Evolutionary conservation across 2,329 filamentous ascomycete genomes (phyloP), one percentile per base, ranked within the genome.

Genomic region (Graphilbum fragrans): DNA sequence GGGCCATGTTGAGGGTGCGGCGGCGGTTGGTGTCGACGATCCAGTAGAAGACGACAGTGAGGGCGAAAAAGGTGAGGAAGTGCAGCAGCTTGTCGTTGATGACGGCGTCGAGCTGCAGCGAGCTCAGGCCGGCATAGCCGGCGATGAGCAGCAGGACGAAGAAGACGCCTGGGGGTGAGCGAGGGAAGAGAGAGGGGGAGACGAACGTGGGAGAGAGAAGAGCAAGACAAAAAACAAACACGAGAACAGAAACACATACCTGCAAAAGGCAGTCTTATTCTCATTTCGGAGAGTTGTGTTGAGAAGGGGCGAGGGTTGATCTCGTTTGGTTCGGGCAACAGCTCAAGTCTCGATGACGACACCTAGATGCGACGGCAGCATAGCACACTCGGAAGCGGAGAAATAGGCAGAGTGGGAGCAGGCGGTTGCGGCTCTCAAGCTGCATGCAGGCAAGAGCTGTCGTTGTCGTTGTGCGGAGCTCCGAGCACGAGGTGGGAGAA

Each of bases 21-120:
- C 90, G 80, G 47, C 92, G 84, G 48, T 80, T 82, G 40, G 87
- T 93, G 59, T 98, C 92, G 53, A 95, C 65, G 57, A 95, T 84
- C 87, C 92, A 98, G 75, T 98, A 98, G 71, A 96, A 96, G 51
- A 74, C 65, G 49, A 84, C 62, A 16, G 90, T 94, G 41, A 98
- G 73, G 50, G 86, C 58, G 70, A 96, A 94, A 68, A 98, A 96
- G 53, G 84, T 88, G 44, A 87, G 47, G 52, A 84, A 72, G 62
- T 96, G 92, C 22, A 96, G 72, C 54, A 83, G 67, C 63, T 98
- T 96, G 72, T 95, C 88, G 67, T 93, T 87, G 58, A 90, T 73
- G 54, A 70, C 59, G 47, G 62, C 52, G 47, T 63, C 64, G 50
- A 76, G 54, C 49, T 78, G 71, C 41, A 78, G 57, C 32, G 71